Conservation (phyloP, 179 eudicot species). For the Amaranthus tricolor region DNA sequence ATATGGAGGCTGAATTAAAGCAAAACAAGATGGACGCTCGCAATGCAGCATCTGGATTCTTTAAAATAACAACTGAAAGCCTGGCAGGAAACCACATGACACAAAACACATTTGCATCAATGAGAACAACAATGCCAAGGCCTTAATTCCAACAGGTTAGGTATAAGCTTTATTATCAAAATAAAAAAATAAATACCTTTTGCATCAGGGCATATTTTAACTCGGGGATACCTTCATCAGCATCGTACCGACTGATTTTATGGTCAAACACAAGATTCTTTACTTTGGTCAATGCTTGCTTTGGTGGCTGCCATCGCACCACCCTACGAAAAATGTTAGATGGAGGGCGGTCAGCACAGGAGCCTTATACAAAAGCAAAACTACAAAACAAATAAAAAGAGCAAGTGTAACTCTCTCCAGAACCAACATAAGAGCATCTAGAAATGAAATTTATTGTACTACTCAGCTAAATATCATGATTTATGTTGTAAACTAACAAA, state of each 20-base stretch:
- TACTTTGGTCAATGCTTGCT: conserved; percentile 63
- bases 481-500: background rate
- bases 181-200: conserved; percentile 51
- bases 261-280: conserved; percentile 82
- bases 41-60: conserved; percentile 62
- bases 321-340: conserved; percentile 54
- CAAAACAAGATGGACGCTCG: conserved; percentile 82
- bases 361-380: background rate
- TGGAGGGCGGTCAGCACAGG: background rate
- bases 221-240: conserved; percentile 95
- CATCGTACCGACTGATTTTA: conserved; percentile 81
- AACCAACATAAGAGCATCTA: background rate
- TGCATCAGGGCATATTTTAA: conserved; percentile 69
- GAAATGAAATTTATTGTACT: background rate
- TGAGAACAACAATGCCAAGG: background rate
- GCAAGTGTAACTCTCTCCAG: background rate
- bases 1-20: conserved; percentile 94
- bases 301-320: conserved; percentile 96
- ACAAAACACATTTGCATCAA: background rate
- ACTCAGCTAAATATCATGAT: background rate
- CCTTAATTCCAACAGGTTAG: no score
- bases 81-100: conserved; percentile 31
- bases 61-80: conserved; percentile 67
- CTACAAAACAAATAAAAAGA: background rate
- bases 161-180: no score